These are phyloP conservation scores for Shiraia sp. DNA, from an alignment of 2,329 filamentous ascomycete genomes.

Conservation along the genomic window DNA sequence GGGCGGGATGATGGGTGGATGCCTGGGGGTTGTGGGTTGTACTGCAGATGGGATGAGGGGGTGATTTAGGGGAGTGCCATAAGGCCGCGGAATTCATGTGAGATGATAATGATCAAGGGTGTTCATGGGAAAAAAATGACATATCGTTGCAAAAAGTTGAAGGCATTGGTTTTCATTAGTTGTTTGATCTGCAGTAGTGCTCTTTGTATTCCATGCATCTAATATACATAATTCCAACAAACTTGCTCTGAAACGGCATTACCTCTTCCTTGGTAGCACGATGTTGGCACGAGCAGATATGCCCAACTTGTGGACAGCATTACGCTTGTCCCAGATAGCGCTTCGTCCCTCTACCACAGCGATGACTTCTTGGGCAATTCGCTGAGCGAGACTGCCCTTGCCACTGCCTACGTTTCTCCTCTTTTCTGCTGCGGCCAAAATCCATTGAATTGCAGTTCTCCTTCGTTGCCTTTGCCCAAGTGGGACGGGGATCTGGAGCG, in stretches of 20 bases:
- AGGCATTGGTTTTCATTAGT: too few species aligned
- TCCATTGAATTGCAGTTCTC: constrained; percentile 82
- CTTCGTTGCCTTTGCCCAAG: constrained; percentile 75
- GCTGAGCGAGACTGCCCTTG: constrained; percentile 71
- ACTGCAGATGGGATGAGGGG: too few species aligned
- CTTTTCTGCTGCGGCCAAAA: constrained; percentile 81
- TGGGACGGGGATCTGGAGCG: constrained; percentile 81
- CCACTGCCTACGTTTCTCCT: constrained; percentile 73
- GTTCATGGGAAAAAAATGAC: too few species aligned
- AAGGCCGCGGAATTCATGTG: too few species aligned
- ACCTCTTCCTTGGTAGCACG: constrained; percentile 39
- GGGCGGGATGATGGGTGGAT: too few species aligned
- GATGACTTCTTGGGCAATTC: constrained; percentile 84
- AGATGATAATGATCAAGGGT: too few species aligned
- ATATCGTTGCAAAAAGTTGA: too few species aligned
- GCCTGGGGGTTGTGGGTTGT: too few species aligned
- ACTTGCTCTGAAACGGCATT: constrained; percentile 1
- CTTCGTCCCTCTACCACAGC: constrained; percentile 86
- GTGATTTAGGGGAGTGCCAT: too few species aligned
- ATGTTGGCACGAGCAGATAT: constrained; percentile 78
- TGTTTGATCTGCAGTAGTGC: not conserved
- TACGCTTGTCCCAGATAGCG: constrained; percentile 80
- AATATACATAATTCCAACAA: constrained; percentile 4
- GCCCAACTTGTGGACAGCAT: constrained; percentile 76
- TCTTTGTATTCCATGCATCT: constrained; percentile 23